These are phyloP conservation scores for Amphibolis antarctica DNA, from an alignment of 106 monocot genomes.

Conservation along the genomic window DNA sequence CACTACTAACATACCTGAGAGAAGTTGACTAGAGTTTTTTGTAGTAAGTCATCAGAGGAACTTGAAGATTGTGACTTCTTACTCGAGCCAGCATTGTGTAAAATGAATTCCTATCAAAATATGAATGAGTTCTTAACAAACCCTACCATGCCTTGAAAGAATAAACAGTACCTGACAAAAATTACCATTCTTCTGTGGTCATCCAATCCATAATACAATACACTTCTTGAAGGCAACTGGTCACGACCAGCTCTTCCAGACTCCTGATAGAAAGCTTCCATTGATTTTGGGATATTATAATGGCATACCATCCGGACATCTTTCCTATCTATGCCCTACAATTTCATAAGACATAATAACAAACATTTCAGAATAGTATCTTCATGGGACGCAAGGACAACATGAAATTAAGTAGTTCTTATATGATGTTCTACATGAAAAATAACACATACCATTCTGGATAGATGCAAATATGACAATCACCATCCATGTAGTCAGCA, in stretches of 20 bases:
- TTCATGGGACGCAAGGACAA: background rate
- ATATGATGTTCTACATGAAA: background rate
- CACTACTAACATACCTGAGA: conserved; percentile 31
- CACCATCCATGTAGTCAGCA: background rate
- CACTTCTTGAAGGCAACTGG: conserved; percentile 65
- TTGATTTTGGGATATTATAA: conserved; percentile 86
- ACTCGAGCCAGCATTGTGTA: conserved; percentile 31
- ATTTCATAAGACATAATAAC: background rate
- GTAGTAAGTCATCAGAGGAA: conserved; percentile 23
- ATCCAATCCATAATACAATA: conserved; percentile 83
- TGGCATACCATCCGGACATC: conserved; percentile 90
- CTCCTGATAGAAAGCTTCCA: conserved; percentile 95
- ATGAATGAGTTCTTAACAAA: background rate
- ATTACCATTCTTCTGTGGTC: conserved; percentile 83
- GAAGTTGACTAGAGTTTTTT: conserved; percentile 59
- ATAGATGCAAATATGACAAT: conserved; percentile 4
- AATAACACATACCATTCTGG: conserved; percentile 57
- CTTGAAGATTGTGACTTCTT: conserved; percentile 40
- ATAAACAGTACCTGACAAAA: background rate
- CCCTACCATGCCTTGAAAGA: background rate
- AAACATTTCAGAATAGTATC: background rate
- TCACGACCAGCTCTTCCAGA: conserved; percentile 98
- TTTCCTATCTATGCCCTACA: conserved; percentile 94
- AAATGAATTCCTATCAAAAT: conserved; percentile 66
- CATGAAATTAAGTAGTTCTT: background rate